Conservation (phyloP, 2,329 filamentous ascomycete genomes). For the Beauveria sp. region DNA sequence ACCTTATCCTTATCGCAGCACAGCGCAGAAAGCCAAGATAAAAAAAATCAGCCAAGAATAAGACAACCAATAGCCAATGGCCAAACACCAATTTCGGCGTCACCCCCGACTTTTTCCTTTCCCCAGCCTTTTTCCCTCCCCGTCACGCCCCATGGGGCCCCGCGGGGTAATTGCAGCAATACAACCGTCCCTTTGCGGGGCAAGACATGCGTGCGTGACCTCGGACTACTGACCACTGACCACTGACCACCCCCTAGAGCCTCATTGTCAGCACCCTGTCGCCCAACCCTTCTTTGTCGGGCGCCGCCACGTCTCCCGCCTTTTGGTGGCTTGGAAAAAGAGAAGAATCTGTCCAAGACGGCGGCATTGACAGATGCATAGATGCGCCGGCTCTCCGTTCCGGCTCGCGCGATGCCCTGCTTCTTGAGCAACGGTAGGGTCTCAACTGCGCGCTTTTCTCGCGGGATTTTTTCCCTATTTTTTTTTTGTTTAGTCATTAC, state of each 20-base stretch:
- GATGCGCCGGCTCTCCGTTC: conserved; percentile 4
- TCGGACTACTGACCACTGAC: too few species aligned
- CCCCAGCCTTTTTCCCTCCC: not conserved
- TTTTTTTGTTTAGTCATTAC: not conserved
- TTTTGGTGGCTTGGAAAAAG: not conserved
- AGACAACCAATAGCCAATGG: not conserved
- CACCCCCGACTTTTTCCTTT: not conserved
- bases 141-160: conserved; percentile 1
- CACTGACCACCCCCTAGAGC: not conserved
- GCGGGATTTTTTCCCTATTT: too few species aligned
- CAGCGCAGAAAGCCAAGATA: too few species aligned
- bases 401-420: not conserved
- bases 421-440: too few species aligned
- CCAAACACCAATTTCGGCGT: not conserved
- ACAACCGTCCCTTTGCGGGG: not conserved
- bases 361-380: not conserved
- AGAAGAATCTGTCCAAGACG: not conserved
- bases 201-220: not conserved
- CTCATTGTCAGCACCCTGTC: not conserved
- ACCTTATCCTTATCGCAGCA: not conserved
- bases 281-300: too few species aligned
- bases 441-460: too few species aligned
- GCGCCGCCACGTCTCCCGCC: not conserved
- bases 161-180: not conserved
- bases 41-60: not conserved